Percentiles rank a stretch among this genome's conserved stretches.
Conservation (phyloP, 2,329 filamentous ascomycete species). For the Fusarium tjaetaba region DNA sequence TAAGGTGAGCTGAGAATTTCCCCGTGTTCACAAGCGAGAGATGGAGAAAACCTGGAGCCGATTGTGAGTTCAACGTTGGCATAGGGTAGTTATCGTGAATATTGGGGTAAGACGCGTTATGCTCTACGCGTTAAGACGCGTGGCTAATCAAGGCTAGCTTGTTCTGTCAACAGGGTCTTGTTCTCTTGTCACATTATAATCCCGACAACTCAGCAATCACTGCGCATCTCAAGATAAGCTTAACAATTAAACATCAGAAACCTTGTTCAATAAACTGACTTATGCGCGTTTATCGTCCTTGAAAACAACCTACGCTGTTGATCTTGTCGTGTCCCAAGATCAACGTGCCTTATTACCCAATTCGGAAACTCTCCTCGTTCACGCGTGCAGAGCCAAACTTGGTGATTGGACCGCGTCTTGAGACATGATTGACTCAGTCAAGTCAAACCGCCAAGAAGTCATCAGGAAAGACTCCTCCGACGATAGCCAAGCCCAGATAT, state of each 20-base stretch:
- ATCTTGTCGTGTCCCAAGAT: not conserved
- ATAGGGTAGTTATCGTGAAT: not conserved
- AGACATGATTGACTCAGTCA: not conserved
- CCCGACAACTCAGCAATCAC: not conserved
- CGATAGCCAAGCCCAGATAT: not conserved
- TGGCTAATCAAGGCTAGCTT: not conserved
- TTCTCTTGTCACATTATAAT: not conserved
- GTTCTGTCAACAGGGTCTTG: too few relatives aligned
- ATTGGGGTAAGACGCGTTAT: not conserved
- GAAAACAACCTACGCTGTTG: not conserved
- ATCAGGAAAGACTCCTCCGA: not conserved
- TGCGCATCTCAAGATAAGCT: not conserved
- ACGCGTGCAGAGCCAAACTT: not conserved
- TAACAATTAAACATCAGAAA: not conserved
- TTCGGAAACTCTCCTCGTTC: not conserved
- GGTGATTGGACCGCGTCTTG: not conserved
- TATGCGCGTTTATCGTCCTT: not conserved
- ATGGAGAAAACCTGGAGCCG: not conserved
- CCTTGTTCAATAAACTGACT: not conserved
- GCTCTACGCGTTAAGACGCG: not conserved
- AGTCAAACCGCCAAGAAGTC: not conserved
- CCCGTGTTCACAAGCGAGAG: not conserved
- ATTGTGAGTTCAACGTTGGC: rapidly evolving
- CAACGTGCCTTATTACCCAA: not conserved
- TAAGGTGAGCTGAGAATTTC: not conserved